Conservation (phyloP, 345 rosid species). For the Moricandia arvensis region DNA sequence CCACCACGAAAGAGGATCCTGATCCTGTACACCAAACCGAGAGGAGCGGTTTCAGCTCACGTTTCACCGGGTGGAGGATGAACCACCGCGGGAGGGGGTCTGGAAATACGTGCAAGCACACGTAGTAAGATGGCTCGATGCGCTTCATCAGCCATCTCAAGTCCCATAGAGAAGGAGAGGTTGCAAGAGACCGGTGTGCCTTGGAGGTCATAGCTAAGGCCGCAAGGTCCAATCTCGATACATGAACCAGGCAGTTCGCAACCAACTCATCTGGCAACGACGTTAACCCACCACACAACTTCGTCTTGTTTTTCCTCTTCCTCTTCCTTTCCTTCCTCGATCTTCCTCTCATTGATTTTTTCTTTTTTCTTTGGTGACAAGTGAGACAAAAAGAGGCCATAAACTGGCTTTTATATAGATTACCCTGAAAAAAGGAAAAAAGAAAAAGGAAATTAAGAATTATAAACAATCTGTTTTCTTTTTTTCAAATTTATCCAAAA, state of each 20-base stretch:
- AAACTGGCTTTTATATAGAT: no score
- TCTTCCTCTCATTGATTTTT: no score
- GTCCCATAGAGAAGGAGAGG: neutral
- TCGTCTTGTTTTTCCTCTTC: neutral
- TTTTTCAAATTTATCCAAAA: no score
- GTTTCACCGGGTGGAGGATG: neutral
- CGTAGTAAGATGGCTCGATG: neutral
- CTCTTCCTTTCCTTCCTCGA: no score
- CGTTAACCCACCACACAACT: neutral
- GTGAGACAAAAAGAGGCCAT: no score
- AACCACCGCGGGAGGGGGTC: neutral
- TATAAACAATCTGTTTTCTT: no score
- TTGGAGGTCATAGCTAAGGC: neutral
- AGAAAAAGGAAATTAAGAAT: no score
- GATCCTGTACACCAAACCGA: neutral
- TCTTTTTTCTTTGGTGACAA: no score
- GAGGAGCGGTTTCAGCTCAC: neutral
- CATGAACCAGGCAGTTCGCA: slow-evolving; percentile 50
- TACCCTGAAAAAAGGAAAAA: no score
- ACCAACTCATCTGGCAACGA: slow-evolving; percentile 56
- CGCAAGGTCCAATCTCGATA: slow-evolving; percentile 40
- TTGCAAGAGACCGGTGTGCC: neutral
- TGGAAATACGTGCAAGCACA: neutral
- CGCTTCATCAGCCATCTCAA: neutral
- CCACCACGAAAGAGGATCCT: neutral